Conservation (phyloP, 2,329 filamentous ascomycete genomes). For the Byssochlamys sp. region DNA sequence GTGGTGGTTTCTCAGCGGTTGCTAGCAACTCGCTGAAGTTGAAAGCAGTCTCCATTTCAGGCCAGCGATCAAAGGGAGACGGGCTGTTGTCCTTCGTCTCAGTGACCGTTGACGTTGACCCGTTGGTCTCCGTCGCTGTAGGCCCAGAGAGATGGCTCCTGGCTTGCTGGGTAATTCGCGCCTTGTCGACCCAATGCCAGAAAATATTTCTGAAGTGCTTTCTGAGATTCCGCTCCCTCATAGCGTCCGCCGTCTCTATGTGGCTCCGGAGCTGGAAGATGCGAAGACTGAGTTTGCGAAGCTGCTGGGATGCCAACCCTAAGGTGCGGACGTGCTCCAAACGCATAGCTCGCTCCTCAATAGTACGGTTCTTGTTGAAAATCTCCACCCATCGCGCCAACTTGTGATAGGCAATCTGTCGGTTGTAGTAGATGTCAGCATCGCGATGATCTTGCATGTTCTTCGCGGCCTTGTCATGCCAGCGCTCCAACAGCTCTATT, state of each 20-base stretch:
- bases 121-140: slow-evolving; percentile 2
- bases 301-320: slow-evolving; percentile 35
- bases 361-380: slow-evolving; percentile 21
- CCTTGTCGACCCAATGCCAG: slow-evolving; percentile 44
- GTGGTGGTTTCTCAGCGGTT: slow-evolving; percentile 20
- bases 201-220: slow-evolving; percentile 49
- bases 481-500: slow-evolving; percentile 30
- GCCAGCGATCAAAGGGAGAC: slow-evolving; percentile 27
- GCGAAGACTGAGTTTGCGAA: slow-evolving; percentile 50
- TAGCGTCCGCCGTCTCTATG: slow-evolving; percentile 43
- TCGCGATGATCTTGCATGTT: slow-evolving; percentile 25
- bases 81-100: slow-evolving; percentile 14
- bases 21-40: slow-evolving; percentile 27
- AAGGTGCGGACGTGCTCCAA: slow-evolving; percentile 41
- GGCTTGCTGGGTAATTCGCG: slow-evolving; percentile 21
- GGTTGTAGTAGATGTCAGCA: slow-evolving; percentile 29
- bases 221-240: slow-evolving; percentile 44
- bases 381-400: slow-evolving; percentile 29
- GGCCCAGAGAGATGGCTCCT: slow-evolving; percentile 19
- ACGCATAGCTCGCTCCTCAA: slow-evolving; percentile 37
- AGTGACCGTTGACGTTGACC: neutral
- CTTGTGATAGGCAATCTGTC: slow-evolving; percentile 28
- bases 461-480: slow-evolving; percentile 33
- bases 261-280: slow-evolving; percentile 46
- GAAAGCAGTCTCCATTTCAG: slow-evolving; percentile 27